Percentiles rank a stretch among this genome's conserved stretches.
These are phyloP conservation scores for Leccinum subgranulosum DNA, from an alignment of 768 basidiomycete genomes.

Conservation along the genomic window DNA sequence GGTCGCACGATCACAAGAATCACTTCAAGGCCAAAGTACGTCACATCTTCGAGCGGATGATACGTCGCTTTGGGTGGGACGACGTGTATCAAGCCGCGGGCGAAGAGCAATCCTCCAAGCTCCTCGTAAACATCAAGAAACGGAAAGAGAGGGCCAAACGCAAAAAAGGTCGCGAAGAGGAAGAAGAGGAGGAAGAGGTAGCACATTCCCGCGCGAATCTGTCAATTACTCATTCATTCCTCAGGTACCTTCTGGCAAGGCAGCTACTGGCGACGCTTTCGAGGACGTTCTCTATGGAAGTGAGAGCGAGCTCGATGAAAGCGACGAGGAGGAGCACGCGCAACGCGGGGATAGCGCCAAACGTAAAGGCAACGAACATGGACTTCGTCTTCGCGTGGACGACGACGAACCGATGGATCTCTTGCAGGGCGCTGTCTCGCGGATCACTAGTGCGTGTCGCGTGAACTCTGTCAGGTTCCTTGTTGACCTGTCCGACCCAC, in stretches of 20 bases:
- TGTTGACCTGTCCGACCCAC: slow-evolving; percentile 8
- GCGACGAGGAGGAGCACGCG: slow-evolving; percentile 52
- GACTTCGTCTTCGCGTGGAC: slow-evolving; percentile 75
- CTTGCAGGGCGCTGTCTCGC: slow-evolving; percentile 71
- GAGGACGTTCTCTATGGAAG: slow-evolving; percentile 97
- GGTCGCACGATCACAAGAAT: slow-evolving; percentile 98
- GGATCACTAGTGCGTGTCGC: slow-evolving; percentile 59
- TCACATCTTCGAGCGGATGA: slow-evolving; percentile 95
- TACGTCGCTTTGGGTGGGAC: slow-evolving; percentile 86
- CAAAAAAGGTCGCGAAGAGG: slow-evolving; percentile 65
- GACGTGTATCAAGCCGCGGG: slow-evolving; percentile 72
- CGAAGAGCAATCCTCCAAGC: slow-evolving; percentile 82
- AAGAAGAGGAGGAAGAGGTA: slow-evolving; percentile 56
- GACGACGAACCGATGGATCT: slow-evolving; percentile 96
- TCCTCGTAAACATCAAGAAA: slow-evolving; percentile 92
- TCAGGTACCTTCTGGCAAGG: slow-evolving; percentile 46
- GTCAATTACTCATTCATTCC: slow-evolving; percentile 6
- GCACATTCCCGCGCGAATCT: not conserved
- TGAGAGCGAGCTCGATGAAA: slow-evolving; percentile 83
- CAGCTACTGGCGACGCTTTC: slow-evolving; percentile 79
- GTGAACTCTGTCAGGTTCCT: not conserved
- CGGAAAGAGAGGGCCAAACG: slow-evolving; percentile 91
- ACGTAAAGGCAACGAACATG: slow-evolving; percentile 37
- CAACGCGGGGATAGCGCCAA: slow-evolving; percentile 33
- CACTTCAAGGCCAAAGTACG: slow-evolving; percentile 97